phyloP scores from a whole-genome alignment of 2,329 filamentous ascomycete genomes.

The Bipolaris gigantea region DNA sequence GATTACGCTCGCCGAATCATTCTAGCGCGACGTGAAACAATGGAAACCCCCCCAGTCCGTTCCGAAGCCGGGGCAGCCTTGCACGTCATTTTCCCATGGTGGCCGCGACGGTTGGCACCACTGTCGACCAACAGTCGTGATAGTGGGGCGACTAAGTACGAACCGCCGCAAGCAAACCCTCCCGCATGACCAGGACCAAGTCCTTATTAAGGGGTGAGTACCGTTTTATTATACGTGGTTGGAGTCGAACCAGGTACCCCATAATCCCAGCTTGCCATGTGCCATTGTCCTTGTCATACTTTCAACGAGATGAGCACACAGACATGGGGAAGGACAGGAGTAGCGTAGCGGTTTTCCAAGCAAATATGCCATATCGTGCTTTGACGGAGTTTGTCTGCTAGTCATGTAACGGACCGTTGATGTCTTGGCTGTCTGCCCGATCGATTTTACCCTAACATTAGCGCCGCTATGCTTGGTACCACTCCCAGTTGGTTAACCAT shows the following conservation, averaged over 20 bases:
- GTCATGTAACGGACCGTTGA: slow-evolving; percentile 10
- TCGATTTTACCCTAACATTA: neutral
- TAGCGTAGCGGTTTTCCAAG: neutral
- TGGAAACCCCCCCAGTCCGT: neutral
- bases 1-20: slow-evolving; percentile 62
- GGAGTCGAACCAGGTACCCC: neutral
- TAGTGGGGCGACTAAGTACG: neutral
- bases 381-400: slow-evolving; percentile 19
- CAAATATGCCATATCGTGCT: neutral
- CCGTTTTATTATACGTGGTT: neutral
- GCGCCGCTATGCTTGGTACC: neutral
- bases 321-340: neutral
- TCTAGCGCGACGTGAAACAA: slow-evolving; percentile 21
- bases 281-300: neutral
- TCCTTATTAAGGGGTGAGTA: neutral
- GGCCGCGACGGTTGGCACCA: neutral
- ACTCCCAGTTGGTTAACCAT: neutral
- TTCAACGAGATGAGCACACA: neutral
- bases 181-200: neutral
- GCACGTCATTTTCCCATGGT: neutral
- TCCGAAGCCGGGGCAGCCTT: neutral
- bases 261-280: neutral
- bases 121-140: neutral
- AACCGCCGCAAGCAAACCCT: neutral
- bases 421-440: slow-evolving; percentile 30